Base-by-base conservation (phyloP, 1,284 basidiomycete genomes). In the Ustilago loliicola region DNA sequence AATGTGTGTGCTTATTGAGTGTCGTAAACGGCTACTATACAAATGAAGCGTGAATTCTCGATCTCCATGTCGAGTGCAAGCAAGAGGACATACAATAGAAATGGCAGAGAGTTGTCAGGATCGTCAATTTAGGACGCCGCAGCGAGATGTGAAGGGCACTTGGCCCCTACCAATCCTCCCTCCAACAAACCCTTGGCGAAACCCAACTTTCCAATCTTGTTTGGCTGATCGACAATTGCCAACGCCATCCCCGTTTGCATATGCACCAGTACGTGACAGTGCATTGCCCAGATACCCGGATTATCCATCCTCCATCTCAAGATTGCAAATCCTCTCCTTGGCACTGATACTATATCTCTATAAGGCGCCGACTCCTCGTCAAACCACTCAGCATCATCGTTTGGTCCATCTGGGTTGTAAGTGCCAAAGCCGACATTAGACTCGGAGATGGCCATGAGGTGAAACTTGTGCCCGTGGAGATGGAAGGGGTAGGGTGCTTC, bases 401-500 rank as follows among this genome's bases (percentile, higher is more conserved):
- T n/a, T n/a, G n/a, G n/a, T n/a, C n/a, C n/a, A n/a, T n/a, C n/a
- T 42, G 40, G 17, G 17, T 10, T 15, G 6, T 47, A 23, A 2
- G 11, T 21, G 7, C 45, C 45, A 17, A 47, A 47, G n/a, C 45
- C n/a, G 23, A 47, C n/a, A 17, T 7, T 32, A 10, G 48, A 64
- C 29, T 77, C 66, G 4, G 87, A 87, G 2, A 72, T 60, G 11
- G 82, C 86, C 77, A 88, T 82, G 54, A 82, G 79, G 57, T 87
- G 87, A 67, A 89, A 88, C 63, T 87, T 87, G 71, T 90, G 86
- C 0, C 80, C 76, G 72, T 85, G 80, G 30, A 88, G 83, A 61
- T 88, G 88, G 81, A 89, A 88, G 0, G 88, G 88, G 61, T 88
- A 88, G 57, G 88, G 86, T 10, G 87, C 87, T 63, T 88, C 88